Evolutionary conservation across 345 rosid species (phyloP).

Genomic region (Capsella bursapastoris): DNA sequence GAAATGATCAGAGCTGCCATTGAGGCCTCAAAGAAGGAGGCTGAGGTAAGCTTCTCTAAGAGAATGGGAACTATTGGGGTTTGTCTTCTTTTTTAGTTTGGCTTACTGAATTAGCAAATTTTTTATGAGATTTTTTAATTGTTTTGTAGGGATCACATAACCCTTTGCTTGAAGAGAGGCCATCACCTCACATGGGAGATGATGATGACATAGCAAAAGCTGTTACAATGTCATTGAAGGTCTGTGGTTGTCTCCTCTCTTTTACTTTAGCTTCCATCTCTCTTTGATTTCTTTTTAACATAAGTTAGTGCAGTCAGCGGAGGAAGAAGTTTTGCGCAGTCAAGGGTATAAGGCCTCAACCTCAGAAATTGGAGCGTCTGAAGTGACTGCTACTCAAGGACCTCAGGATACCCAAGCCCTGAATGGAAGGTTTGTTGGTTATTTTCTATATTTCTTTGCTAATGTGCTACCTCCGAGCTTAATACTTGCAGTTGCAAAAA

Average conservation of each 20-base stretch:
- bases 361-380: constrained; percentile 50
- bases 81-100: constrained; percentile 21
- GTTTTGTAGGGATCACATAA: constrained; percentile 52
- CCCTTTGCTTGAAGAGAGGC: constrained; percentile 51
- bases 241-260: constrained; percentile 39
- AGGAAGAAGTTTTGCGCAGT: constrained; percentile 60
- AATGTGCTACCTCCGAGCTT: background rate
- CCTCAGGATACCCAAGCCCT: constrained; percentile 47
- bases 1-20: constrained; percentile 98
- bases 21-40: constrained; percentile 91
- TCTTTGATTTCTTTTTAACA: constrained; percentile 31
- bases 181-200: constrained; percentile 51
- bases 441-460: constrained; percentile 14
- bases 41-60: constrained; percentile 51
- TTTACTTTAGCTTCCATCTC: background rate
- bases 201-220: constrained; percentile 70
- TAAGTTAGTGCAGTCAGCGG: constrained; percentile 63
- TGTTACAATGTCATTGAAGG: constrained; percentile 74
- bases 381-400: constrained; percentile 52
- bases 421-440: constrained; percentile 71
- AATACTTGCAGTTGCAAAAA: constrained; percentile 4
- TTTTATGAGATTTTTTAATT: constrained; percentile 3
- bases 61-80: constrained; percentile 4
- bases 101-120: constrained; percentile 20
- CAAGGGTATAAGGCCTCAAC: constrained; percentile 51